These are phyloP conservation scores for Spinacia oleracea DNA, from an alignment of 179 eudicot species.

Conservation along the genomic window DNA sequence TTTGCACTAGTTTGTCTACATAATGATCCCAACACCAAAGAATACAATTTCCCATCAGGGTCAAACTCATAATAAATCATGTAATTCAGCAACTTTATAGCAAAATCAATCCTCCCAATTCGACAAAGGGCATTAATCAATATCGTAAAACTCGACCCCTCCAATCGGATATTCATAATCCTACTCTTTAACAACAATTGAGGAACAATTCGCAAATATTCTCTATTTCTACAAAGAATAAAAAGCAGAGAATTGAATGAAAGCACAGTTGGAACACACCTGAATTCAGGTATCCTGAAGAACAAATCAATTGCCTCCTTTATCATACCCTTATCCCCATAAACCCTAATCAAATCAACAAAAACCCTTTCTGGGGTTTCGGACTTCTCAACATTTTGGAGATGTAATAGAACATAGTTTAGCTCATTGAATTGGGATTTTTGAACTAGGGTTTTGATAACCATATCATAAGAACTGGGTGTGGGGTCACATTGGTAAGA, in stretches of 20 bases:
- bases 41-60: conserved; percentile 39
- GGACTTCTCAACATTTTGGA: conserved; percentile 46
- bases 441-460: conserved; percentile 47
- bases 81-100: conserved; percentile 42
- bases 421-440: conserved; percentile 43
- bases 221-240: conserved; percentile 41
- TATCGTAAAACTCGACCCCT: conserved; percentile 45
- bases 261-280: conserved; percentile 53
- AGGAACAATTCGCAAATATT: conserved; percentile 46
- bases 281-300: conserved; percentile 50
- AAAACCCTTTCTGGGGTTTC: conserved; percentile 60
- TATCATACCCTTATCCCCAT: conserved; percentile 37
- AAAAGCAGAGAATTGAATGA: conserved; percentile 52
- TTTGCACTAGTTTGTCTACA: conserved; percentile 35
- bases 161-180: conserved; percentile 49
- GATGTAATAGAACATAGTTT: conserved; percentile 37
- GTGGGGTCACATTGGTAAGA: conserved; percentile 49
- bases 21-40: conserved; percentile 43
- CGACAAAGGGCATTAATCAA: conserved; percentile 57
- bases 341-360: conserved; percentile 52
- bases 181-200: conserved; percentile 44
- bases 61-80: conserved; percentile 44
- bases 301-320: conserved; percentile 55
- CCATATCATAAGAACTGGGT: conserved; percentile 44
- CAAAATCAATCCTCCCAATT: conserved; percentile 45